A percentile compares a stretch with the other conserved stretches of the same genome.
Conservation (phyloP, 768 basidiomycete species). For the Kwoniella sp. region DNA sequence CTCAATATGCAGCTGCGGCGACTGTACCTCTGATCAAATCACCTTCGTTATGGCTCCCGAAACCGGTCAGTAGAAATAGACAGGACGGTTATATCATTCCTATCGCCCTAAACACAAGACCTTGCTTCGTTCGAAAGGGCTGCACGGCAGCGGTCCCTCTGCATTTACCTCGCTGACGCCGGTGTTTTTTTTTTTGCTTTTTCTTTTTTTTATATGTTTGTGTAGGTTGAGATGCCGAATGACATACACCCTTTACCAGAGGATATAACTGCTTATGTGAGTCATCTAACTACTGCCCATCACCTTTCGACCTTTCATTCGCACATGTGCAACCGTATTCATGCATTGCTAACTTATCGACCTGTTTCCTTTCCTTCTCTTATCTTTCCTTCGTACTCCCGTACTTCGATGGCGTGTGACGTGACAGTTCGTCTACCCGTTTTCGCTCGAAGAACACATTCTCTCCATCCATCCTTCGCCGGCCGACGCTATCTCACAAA, state of each 20-base stretch:
- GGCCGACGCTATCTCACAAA: slow-evolving; percentile 66
- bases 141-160: no score
- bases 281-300: slow-evolving; percentile 31
- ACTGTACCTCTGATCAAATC: slow-evolving; percentile 87
- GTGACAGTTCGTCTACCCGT: slow-evolving; percentile 89
- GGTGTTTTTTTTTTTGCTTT: no score
- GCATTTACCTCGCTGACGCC: no score
- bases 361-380: no score
- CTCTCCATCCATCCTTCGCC: slow-evolving; percentile 74
- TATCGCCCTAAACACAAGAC: not conserved
- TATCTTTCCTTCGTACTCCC: no score
- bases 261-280: slow-evolving; percentile 82
- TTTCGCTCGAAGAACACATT: slow-evolving; percentile 85
- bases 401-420: no score
- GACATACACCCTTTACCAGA: slow-evolving; percentile 95
- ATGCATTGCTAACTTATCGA: not conserved
- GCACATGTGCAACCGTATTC: not conserved
- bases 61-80: slow-evolving; percentile 61
- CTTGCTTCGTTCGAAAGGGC: no score
- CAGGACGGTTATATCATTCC: no score
- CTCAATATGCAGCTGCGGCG: slow-evolving; percentile 76
- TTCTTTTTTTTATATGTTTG: no score
- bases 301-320: not conserved
- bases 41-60: slow-evolving; percentile 82
- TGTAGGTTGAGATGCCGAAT: slow-evolving; percentile 79